Evolutionary conservation across 148 eudicot species (phyloP), one percentile per base, ranked within the genome.

Genomic region (Vaccinium darrowii): DNA sequence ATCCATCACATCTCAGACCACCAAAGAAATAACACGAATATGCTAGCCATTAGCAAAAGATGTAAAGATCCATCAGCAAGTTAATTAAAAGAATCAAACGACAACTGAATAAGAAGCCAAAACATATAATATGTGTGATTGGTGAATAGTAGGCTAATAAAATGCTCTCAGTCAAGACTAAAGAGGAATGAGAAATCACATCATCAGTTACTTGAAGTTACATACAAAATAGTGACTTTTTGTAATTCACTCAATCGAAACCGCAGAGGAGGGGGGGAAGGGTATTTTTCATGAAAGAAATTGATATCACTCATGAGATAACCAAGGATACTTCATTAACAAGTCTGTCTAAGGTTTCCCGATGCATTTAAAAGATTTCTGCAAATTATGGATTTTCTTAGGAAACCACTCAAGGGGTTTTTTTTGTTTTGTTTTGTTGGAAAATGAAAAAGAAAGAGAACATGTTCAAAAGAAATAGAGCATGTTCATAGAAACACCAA

Each of bases 401-500:
- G 10, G 23, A 56, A 54, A 82, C 12, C 52, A 76, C 2, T 36
- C 1, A n/a, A 15, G 74, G 74, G 7, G 1, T 54, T 81, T 21
- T 21, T 36, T 36, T 36, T 36, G 2, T 50, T 8, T n/a, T 39
- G 1, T 2, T 9, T 36, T 36, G 39, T 36, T 36, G 77, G 15
- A 27, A 83, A 18, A 25, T 43, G 12, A 57, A 15, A 27, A 84
- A 39, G 75, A 75, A 27, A 2, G n/a, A 21, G 16, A 19, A 30
- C 1, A 13, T 12, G 19, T 16, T n/a, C n/a, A 43, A 30, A 53
- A n/a, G 53, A 76, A 27, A 10, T 49, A 60, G 79, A 18, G 94
- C 99, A 98, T 88, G 98, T 94, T 82, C 99, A 83, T 97, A 95
- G 86, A 98, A 95, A 85, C 98, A 97, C 98, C 98, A 95, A 88